Base-by-base conservation (phyloP, 805 yeast genomes). In the Yamadazyma scolyti region DNA sequence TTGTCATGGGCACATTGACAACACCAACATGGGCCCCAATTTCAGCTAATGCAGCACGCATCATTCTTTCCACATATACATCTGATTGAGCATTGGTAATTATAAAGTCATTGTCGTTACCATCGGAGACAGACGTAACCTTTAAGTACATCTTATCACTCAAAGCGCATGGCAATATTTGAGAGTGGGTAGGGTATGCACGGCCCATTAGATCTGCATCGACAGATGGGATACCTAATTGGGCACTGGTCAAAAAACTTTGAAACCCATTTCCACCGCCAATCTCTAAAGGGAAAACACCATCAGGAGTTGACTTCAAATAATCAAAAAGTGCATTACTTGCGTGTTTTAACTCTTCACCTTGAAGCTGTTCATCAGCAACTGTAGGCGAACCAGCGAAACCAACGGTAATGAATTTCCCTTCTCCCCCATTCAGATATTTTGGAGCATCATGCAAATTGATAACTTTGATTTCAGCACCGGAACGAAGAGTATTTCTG, bases 151-250 rank as follows among this genome's bases (percentile, higher is more conserved):
- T 25, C 9, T 29, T 33, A 37, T 47, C 45, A 11, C 31, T 33
- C 11, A 25, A 32, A 4, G 50, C 58, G 15, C 48, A 49, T 5
- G 73, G 65, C 16, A 49, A 37, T 4, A 61, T 60, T 43, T 68
- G 73, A 52, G 60, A 62, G 21, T 50, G 56, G 2, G 69, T 65
- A 63, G 9, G 32, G 16, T 28, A 28, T 10, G 74, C 75, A 41
- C 75, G 51, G 5, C 75, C 75, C 75, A 68, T 69, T 27, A 65
- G 42, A 38, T 69, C 75, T 17, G 56, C 49, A 40, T 60, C 66
- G 13, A 65, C 45, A 9, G 58, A 53, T 18, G 58, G 58, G 19
- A 52, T 34, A 23, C 49, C 40, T 24, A 56, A 37, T 29, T 50
- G 48, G 13, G 48, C 30, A 14, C 46, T 41, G 31, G 31, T 7